A percentile compares a stretch with the other conserved stretches of the same genome.
Conservation (phyloP, 2,329 filamentous ascomycete genomes). For the Nemania serpens region DNA sequence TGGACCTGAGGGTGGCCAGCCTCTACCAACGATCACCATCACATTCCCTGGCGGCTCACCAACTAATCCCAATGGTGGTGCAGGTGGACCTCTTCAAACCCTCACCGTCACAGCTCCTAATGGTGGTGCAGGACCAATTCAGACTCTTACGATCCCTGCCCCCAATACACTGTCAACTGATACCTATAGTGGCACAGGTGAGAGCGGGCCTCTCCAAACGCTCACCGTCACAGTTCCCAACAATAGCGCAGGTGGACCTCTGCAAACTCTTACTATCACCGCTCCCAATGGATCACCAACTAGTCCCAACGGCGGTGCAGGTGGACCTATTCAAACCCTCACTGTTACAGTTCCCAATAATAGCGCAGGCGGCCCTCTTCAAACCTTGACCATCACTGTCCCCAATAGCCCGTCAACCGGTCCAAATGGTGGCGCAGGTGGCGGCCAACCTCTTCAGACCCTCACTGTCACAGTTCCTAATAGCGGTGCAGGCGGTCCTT, state of each 20-base stretch:
- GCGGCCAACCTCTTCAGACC: conserved; percentile 11
- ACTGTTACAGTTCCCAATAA: conserved; percentile 11
- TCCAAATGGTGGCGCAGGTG: neutral
- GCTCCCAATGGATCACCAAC: conserved; percentile 7
- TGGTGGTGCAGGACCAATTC: conserved; percentile 4
- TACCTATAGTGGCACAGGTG: conserved; percentile 7
- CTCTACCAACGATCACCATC: conserved; percentile 36
- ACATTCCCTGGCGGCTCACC: conserved; percentile 32
- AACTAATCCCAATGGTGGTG: neutral
- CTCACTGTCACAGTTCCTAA: conserved; percentile 23
- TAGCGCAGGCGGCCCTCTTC: conserved; percentile 6
- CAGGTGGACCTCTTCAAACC: conserved; percentile 10
- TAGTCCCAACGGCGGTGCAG: conserved; percentile 2
- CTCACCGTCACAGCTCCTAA: conserved; percentile 7
- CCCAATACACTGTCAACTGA: conserved; percentile 26
- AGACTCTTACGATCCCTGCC: conserved; percentile 34
- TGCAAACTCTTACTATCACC: conserved; percentile 17
- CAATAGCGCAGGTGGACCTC: neutral
- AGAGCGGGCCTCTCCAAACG: conserved; percentile 8
- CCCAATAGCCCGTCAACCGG: conserved; percentile 15
- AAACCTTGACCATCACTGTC: conserved; percentile 23
- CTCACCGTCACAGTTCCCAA: conserved; percentile 17
- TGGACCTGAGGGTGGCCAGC: conserved; percentile 26
- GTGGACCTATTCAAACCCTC: conserved; percentile 7
- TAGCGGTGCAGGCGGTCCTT: neutral